Percentiles rank a stretch among this genome's conserved stretches.
phyloP scores from a whole-genome alignment of 2,329 filamentous ascomycete species.

The Tolypocladium endophyticum region DNA sequence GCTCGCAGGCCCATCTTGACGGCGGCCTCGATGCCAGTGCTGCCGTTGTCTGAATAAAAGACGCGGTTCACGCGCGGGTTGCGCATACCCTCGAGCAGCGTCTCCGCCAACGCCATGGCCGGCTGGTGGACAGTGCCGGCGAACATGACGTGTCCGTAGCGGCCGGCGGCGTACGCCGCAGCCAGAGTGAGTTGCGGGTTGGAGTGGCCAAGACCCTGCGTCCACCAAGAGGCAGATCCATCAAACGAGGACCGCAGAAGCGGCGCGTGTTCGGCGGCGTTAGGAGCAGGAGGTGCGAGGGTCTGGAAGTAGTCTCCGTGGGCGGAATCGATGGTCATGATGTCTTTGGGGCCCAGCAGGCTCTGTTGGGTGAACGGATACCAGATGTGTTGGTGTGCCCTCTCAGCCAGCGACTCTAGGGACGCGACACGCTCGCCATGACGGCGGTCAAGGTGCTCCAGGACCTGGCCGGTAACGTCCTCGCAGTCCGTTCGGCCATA shows the following conservation, averaged over 20 bases:
- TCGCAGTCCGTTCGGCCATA: conserved; percentile 40
- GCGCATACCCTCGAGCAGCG: conserved; percentile 44
- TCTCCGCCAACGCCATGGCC: conserved; percentile 57
- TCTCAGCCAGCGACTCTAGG: conserved; percentile 49
- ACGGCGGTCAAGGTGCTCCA: conserved; percentile 38
- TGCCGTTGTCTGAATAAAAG: conserved; percentile 78
- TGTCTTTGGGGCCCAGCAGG: conserved; percentile 47
- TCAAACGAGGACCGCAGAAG: conserved; percentile 54
- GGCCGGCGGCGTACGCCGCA: conserved; percentile 69
- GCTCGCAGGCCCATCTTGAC: conserved; percentile 77
- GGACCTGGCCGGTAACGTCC: conserved; percentile 28
- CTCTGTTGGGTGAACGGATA: conserved; percentile 81
- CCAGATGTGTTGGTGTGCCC: conserved; percentile 62
- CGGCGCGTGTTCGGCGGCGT: not conserved
- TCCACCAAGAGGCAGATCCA: conserved; percentile 86
- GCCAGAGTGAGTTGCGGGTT: conserved; percentile 62
- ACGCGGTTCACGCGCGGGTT: conserved; percentile 60
- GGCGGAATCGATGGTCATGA: conserved; percentile 71
- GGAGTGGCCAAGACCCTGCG: conserved; percentile 74
- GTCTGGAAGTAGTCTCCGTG: conserved; percentile 71
- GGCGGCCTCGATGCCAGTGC: conserved; percentile 74
- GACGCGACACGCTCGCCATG: conserved; percentile 46
- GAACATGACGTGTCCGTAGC: conserved; percentile 86
- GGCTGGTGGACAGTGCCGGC: conserved; percentile 71
- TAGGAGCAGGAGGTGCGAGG: not conserved